Base-by-base conservation (phyloP, 2,329 filamentous ascomycete species). In the Seiridium unicorne region DNA sequence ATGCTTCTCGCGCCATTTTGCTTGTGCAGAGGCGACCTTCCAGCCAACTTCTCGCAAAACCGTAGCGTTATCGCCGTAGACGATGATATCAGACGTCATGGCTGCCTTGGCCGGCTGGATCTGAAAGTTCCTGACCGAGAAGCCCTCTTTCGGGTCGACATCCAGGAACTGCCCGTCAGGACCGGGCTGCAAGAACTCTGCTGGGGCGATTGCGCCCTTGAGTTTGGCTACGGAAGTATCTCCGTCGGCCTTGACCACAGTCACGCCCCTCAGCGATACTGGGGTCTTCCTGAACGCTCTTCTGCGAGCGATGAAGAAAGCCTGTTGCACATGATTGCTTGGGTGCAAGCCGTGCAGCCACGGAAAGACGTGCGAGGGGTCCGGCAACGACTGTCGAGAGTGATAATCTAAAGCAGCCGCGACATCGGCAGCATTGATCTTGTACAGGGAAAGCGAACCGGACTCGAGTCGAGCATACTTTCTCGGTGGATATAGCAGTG, bases 81-180 rank as follows among this genome's bases (percentile, higher is more conserved):
- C 85, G 46, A 99, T 84, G 64, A 99, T 92, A 72, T 99, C 95
- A 0, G 93, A 97, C 7, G 95, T 85, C 65, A 90, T 86, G 58
- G 93, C 93, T 65, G 91, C 80, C 74, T 99, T 99, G 61, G 90
- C 90, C 0, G 91, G 85, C 74, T 99, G 95, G 44, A 98, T 98
- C 68, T 98, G 94, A 71, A 99, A 99, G 73, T 98, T 98, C 51
- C 95, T 87, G 48, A 98, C 93, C 4, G 92, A 97, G 72, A 98
- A 98, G 7, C 95, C 95, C 65, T 96, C 91, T 59, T 80, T 84
- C 1, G 95, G 95, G 70, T 99, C 95, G 46, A 89, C 84, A 48
- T 96, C 91, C 62, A 93, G 78, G 70, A 99, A 97, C 31, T 87
- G 82, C 49, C 84, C 76, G 13, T 76, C 75, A 3, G 70, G 71